Base-by-base conservation (phyloP, 169 alveolate species). In the Ichthyophthirius multifiliis region DNA sequence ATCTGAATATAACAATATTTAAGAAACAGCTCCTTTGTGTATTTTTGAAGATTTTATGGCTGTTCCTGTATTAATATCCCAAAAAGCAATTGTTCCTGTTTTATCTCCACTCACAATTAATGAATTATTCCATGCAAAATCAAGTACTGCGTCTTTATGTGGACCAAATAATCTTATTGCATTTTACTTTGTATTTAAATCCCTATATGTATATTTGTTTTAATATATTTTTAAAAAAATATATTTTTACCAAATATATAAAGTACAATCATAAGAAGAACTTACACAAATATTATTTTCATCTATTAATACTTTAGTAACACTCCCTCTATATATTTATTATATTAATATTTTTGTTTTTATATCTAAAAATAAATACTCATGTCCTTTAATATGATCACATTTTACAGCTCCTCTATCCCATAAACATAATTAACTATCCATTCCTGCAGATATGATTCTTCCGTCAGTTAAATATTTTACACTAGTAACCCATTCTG, bases 401-500 rank as follows among this genome's bases (percentile, higher is more conserved):
- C 94, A 89, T 85, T 78, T 88, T 0, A 93, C 94, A 18, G 88
- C 93, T 30, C 83, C 74, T 1, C 90, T 89, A 44, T 93, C 95
- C 96, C 96, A 93, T 12, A 87, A 76, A 62, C 96, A 93, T 32
- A 93, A 76, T 12, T 85, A 65, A 5, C 90, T 86, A 71, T 93
- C 96, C 96, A 93, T 93, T 23, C 94, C 96, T 20, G 92, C 96
- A 47, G 90, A 75, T 15, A 88, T 80, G 10, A 93, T 87, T 77
- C 90, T 67, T 4, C 96, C 91, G 65, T 89, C 93, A 4, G 86
- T 55, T 3, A 82, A 67, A 62, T 86, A 85, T 39, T 86, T 87
- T 31, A 90, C 90, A 27, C 93, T 65, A 5, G 95, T 93, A 23
- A 93, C 96, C 96, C 96, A 93, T 80, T 93, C 96, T 3, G 89